Percentiles rank a stretch among this genome's conserved stretches.
These are phyloP conservation scores for Sarcomyxa edulis DNA, from an alignment of 768 basidiomycete species.

Conservation along the genomic window DNA sequence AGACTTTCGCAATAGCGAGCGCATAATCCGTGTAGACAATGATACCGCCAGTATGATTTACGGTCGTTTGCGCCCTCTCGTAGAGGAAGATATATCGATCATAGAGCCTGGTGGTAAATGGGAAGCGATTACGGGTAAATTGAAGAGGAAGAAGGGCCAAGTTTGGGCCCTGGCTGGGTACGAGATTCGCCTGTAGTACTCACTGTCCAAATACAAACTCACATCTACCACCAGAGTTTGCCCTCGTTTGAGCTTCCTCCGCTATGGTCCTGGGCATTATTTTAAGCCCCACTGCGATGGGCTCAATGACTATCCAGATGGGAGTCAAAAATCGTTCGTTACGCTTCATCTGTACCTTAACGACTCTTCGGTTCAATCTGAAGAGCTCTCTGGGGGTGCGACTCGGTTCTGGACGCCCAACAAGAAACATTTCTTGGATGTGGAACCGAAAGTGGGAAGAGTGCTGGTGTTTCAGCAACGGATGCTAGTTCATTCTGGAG, in stretches of 20 bases:
- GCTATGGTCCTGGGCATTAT: conserved; percentile 37
- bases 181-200: no score
- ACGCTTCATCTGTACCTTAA: conserved; percentile 40
- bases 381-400: conserved; percentile 26
- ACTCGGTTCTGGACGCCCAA: conserved; percentile 33
- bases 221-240: conserved; percentile 25
- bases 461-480: conserved; percentile 38
- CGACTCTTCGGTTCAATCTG: conserved; percentile 20
- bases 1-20: conserved; percentile 33
- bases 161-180: neutral
- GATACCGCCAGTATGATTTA: conserved; percentile 27
- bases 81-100: conserved; percentile 27
- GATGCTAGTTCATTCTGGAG: conserved; percentile 34
- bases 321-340: conserved; percentile 31
- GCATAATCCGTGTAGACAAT: conserved; percentile 31
- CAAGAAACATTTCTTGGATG: conserved; percentile 27
- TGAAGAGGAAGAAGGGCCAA: neutral
- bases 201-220: no score
- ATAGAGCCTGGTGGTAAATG: conserved; percentile 26
- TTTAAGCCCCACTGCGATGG: conserved; percentile 34
- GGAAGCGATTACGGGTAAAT: conserved; percentile 22
- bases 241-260: conserved; percentile 35
- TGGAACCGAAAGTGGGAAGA: conserved; percentile 35
- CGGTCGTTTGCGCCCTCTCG: conserved; percentile 20
- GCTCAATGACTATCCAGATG: conserved; percentile 27